Conservation (phyloP, 2,329 filamentous ascomycete species). For the Pseudocercospora fijiensis region DNA sequence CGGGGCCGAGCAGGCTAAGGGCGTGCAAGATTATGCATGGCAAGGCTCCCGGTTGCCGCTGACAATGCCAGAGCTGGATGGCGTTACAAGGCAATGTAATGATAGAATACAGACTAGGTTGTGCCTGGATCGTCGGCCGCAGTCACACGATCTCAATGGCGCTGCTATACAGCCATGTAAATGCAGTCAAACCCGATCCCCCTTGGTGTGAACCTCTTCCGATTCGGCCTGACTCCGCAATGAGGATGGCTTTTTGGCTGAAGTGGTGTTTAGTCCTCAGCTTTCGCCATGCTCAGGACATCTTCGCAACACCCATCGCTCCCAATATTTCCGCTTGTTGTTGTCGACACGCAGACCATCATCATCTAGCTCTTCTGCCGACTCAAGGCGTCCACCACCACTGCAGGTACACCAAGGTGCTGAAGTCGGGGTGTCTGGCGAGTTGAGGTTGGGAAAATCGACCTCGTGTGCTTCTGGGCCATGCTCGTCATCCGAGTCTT, state of each 20-base stretch:
- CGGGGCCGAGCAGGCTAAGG: no score
- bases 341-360: slow-evolving; percentile 50
- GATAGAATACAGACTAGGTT: neutral
- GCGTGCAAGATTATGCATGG: no score
- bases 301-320: slow-evolving; percentile 54
- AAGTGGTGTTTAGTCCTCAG: slow-evolving; percentile 2
- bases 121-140: neutral
- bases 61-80: neutral
- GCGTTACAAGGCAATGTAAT: neutral
- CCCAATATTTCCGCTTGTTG: slow-evolving; percentile 55
- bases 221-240: neutral
- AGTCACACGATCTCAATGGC: neutral
- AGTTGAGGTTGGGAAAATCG: slow-evolving; percentile 46
- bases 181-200: neutral
- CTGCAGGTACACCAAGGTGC: slow-evolving; percentile 50
- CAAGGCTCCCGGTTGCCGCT: no score
- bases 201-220: no score
- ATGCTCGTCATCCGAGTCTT: slow-evolving; percentile 41
- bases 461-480: slow-evolving; percentile 44
- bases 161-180: neutral
- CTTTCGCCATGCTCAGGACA: slow-evolving; percentile 40
- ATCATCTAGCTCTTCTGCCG: slow-evolving; percentile 49
- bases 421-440: slow-evolving; percentile 46
- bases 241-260: neutral
- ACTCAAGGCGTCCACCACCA: slow-evolving; percentile 39